Conservation (phyloP, 2,329 filamentous ascomycete genomes). For the Neofusicoccum sp. region DNA sequence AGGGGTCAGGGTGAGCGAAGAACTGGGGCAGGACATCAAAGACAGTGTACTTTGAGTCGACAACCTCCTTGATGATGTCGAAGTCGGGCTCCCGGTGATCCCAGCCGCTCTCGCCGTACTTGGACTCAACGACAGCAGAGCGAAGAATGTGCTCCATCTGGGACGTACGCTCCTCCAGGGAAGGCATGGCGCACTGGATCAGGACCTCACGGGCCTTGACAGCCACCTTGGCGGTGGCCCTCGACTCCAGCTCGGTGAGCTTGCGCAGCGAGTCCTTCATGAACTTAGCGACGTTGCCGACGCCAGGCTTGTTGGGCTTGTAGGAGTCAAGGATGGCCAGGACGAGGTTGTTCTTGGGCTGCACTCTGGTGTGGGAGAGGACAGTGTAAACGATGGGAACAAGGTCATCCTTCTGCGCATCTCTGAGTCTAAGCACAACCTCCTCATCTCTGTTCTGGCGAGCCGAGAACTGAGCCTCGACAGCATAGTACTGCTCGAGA, state of each 20-base stretch:
- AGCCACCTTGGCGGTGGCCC: constrained; percentile 87
- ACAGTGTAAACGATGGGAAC: constrained; percentile 82
- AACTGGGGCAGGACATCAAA: constrained; percentile 95
- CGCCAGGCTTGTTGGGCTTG: constrained; percentile 88
- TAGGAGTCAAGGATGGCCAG: constrained; percentile 93
- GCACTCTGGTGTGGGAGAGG: constrained; percentile 89
- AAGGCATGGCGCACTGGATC: constrained; percentile 95
- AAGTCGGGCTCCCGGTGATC: constrained; percentile 92
- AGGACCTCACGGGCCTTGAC: constrained; percentile 96
- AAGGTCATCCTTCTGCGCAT: constrained; percentile 94
- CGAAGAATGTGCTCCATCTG: constrained; percentile 99
- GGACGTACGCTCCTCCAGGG: constrained; percentile 87
- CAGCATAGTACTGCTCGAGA: constrained; percentile 78
- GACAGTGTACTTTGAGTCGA: constrained; percentile 98
- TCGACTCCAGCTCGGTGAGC: constrained; percentile 88
- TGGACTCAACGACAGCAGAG: constrained; percentile 93
- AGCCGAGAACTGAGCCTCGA: constrained; percentile 86
- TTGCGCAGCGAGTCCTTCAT: constrained; percentile 81
- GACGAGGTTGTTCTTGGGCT: constrained; percentile 90
- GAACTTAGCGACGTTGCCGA: constrained; percentile 85
- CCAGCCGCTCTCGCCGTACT: constrained; percentile 95
- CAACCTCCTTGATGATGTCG: constrained; percentile 92
- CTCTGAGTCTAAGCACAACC: constrained; percentile 88
- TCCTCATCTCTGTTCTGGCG: constrained; percentile 88
- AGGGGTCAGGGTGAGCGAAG: constrained; percentile 91